A percentile compares a stretch with the other conserved stretches of the same genome.
phyloP scores from a whole-genome alignment of 78 protist genomes.

The Acrasis kona region DNA sequence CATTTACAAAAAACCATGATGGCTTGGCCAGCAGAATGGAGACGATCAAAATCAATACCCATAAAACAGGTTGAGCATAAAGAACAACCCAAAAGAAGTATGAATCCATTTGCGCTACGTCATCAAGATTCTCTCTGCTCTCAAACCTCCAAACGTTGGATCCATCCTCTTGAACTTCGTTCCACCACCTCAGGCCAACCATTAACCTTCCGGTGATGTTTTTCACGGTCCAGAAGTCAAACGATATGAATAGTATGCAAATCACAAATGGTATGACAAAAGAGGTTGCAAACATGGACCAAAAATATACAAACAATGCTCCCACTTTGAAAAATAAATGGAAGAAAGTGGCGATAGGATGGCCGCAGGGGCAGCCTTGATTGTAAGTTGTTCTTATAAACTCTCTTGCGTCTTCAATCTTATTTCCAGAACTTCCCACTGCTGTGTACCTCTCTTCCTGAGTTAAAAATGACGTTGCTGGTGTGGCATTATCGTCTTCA shows the following conservation, averaged over 20 bases:
- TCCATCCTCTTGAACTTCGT: conserved; percentile 64
- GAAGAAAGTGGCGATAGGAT: conserved; percentile 14
- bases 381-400: too few species aligned
- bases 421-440: too few species aligned
- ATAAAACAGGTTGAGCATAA: conserved; percentile 19
- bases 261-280: neutral
- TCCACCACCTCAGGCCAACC: conserved; percentile 87
- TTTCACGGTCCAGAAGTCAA: conserved; percentile 77
- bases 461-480: too few species aligned
- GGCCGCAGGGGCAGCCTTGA: neutral
- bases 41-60: conserved; percentile 26
- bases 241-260: conserved; percentile 34
- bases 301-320: neutral
- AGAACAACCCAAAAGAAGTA: conserved; percentile 54
- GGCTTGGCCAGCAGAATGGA: too few species aligned
- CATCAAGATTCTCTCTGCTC: neutral
- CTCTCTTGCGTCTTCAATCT: too few species aligned
- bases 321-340: conserved; percentile 22
- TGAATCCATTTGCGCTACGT: conserved; percentile 9
- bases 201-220: conserved; percentile 73
- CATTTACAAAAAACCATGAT: too few species aligned
- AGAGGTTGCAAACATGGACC: neutral
- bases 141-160: conserved; percentile 71
- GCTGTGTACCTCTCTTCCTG: too few species aligned
- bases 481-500: too few species aligned